Evolutionary conservation across 495 filamentous ascomycete genomes (phyloP).

Genomic region (Corynascus novoguineensis): DNA sequence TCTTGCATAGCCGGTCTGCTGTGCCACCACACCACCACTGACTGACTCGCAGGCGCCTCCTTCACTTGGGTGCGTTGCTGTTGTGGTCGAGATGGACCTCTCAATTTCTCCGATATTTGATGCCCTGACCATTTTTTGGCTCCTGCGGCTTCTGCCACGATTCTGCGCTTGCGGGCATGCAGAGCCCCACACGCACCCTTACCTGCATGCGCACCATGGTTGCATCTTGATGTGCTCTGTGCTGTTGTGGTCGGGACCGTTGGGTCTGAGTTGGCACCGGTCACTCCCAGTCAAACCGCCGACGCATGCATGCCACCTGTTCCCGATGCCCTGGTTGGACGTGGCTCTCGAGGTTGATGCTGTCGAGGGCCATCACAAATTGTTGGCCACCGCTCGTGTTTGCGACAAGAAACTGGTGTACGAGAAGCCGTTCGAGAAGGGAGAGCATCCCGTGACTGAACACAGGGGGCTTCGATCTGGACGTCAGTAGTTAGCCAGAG

Average conservation of each 20-base stretch:
- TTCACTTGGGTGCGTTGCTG: too few species aligned
- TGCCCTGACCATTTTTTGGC: too few species aligned
- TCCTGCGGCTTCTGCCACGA: too few species aligned
- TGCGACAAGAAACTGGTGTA: neutral
- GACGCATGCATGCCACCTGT: neutral
- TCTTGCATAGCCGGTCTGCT: too few species aligned
- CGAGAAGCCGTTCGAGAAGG: neutral
- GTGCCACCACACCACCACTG: too few species aligned
- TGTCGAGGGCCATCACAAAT: neutral
- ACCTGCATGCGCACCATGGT: conserved; percentile 12
- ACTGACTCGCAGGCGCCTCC: too few species aligned
- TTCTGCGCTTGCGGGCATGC: too few species aligned
- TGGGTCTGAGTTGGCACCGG: neutral
- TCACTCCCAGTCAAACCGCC: neutral
- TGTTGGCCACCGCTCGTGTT: neutral
- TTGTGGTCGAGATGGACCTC: too few species aligned
- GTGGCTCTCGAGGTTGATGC: neutral
- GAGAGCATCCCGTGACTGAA: neutral
- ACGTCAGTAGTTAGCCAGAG: neutral
- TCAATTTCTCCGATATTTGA: too few species aligned
- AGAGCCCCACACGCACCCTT: neutral
- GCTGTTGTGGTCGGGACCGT: neutral
- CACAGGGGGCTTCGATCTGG: neutral
- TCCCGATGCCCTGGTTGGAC: conserved; percentile 5
- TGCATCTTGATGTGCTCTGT: neutral